Conservation (phyloP, 2,329 filamentous ascomycete genomes). For the Huntiella omanensis region DNA sequence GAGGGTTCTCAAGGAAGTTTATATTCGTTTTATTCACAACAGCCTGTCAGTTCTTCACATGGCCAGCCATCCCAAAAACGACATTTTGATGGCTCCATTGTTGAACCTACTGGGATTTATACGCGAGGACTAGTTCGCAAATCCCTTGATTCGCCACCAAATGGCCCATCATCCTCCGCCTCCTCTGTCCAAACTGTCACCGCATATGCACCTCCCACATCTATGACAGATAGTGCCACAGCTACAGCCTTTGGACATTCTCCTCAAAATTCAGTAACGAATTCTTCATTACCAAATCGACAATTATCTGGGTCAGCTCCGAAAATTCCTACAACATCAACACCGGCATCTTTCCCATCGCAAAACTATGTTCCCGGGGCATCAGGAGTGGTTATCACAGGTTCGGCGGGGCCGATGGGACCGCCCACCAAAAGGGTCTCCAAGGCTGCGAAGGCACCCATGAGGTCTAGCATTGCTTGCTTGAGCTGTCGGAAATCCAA, state of each 20-base stretch:
- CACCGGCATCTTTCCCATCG: neutral
- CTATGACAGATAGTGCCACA: too few relatives aligned
- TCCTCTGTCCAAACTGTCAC: too few relatives aligned
- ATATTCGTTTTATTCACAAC: neutral
- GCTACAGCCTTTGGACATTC: too few relatives aligned
- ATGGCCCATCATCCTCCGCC: too few relatives aligned
- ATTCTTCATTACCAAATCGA: too few relatives aligned
- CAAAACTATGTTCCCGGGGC: neutral
- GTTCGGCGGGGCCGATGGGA: slow-evolving; percentile 17
- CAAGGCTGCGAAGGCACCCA: slow-evolving; percentile 20
- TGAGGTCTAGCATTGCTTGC: slow-evolving; percentile 68
- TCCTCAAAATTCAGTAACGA: too few relatives aligned
- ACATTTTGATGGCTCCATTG: neutral
- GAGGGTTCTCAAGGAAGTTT: too few relatives aligned
- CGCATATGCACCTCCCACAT: too few relatives aligned
- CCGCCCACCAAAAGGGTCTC: slow-evolving; percentile 19
- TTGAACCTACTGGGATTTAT: neutral
- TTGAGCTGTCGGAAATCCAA: slow-evolving; percentile 59
- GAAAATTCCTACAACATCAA: too few relatives aligned
- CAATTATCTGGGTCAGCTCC: too few relatives aligned
- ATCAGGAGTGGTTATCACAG: neutral
- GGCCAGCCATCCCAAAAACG: neutral
- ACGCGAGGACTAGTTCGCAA: too few relatives aligned
- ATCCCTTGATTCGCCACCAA: too few relatives aligned
- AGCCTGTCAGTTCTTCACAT: neutral